These are phyloP conservation scores for Pinus albicaulis DNA, from an alignment of 75 land plant genomes.

Conservation along the genomic window DNA sequence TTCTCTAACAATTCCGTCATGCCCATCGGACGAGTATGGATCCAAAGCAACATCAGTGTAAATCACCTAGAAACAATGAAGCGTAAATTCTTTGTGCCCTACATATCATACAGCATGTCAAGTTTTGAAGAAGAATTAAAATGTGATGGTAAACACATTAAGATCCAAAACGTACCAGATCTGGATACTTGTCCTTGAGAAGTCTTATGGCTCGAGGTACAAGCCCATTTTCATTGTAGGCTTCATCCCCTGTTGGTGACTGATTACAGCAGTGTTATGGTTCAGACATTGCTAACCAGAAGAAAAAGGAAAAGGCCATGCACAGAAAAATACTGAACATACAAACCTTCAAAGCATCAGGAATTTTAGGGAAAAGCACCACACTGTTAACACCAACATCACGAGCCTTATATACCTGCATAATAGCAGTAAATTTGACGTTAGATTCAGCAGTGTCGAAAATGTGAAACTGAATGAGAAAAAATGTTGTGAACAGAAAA, in stretches of 20 bases:
- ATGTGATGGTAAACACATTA: background rate
- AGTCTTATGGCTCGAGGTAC: conserved; percentile 89
- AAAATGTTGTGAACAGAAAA: background rate
- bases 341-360: conserved; percentile 92
- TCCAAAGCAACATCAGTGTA: conserved; percentile 98
- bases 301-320: background rate
- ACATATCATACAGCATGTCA: background rate
- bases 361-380: conserved; percentile 96
- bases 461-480: background rate
- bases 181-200: conserved; percentile 94
- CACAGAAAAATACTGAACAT: conserved; percentile 12
- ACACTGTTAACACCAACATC: conserved; percentile 98
- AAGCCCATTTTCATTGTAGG: conserved; percentile 87
- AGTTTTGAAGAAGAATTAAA: background rate
- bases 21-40: conserved; percentile 98
- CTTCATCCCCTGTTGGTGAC: conserved; percentile 95
- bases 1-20: conserved; percentile 98
- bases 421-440: background rate
- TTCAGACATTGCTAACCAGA: background rate
- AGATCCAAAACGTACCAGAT: conserved; percentile 55
- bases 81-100: background rate
- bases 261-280: conserved; percentile 15
- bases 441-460: background rate
- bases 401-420: conserved; percentile 90
- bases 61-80: conserved; percentile 57